Percentiles rank a stretch among this genome's conserved stretches.
These are phyloP conservation scores for Tetrahymena borealis DNA, from an alignment of 73 alveolate species.

Conservation along the genomic window DNA sequence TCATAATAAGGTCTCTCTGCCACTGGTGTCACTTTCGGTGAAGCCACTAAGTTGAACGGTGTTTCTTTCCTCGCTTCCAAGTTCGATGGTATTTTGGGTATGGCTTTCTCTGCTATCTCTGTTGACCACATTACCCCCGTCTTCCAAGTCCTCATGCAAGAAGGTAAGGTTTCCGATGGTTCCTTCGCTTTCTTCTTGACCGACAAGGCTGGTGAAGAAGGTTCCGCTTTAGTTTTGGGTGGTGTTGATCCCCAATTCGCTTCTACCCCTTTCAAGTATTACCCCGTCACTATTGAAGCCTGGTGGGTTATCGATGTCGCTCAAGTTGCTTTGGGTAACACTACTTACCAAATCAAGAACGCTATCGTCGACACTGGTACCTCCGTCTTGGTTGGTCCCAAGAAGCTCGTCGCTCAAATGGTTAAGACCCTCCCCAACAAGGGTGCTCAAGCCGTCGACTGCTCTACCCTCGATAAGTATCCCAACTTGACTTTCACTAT, in stretches of 20 bases:
- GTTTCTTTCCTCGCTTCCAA: conserved; percentile 52
- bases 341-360: conserved; percentile 46
- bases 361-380: conserved; percentile 80
- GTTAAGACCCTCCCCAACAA: conserved; percentile 37
- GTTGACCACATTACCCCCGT: conserved; percentile 52
- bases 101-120: conserved; percentile 51
- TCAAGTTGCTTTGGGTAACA: conserved; percentile 44
- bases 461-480: conserved; percentile 24
- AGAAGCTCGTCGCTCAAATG: conserved; percentile 1
- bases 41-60: conserved; percentile 64
- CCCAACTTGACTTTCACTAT: conserved; percentile 53
- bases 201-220: conserved; percentile 40
- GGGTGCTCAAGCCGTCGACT: conserved; percentile 33
- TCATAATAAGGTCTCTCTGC: not conserved
- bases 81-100: conserved; percentile 74
- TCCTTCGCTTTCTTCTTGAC: conserved; percentile 58
- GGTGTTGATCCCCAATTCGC: conserved; percentile 47
- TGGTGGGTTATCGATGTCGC: conserved; percentile 73
- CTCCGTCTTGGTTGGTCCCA: conserved; percentile 69
- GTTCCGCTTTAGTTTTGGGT: conserved; percentile 66
- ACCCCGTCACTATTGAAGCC: conserved; percentile 66
- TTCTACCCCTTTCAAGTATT: conserved; percentile 54
- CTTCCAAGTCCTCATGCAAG: conserved; percentile 55
- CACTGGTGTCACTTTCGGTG: conserved; percentile 55
- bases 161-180: conserved; percentile 47